phyloP scores from a whole-genome alignment of 2,329 filamentous ascomycete species.

The Calonectria pteridis region DNA sequence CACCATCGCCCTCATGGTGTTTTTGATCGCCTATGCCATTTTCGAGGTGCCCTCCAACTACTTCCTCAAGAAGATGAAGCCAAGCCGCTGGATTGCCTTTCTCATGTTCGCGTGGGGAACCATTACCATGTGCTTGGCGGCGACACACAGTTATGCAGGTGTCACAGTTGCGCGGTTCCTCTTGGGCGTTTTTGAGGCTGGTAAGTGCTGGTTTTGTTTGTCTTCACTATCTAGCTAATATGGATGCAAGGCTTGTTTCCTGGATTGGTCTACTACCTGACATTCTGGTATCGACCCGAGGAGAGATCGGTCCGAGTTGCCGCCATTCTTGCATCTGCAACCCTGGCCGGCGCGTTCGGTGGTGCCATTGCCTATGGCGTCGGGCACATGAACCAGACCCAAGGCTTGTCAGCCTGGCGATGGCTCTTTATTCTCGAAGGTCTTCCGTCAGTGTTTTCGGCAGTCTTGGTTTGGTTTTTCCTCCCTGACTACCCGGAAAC shows the following conservation, averaged over 20 bases:
- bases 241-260: constrained; percentile 53
- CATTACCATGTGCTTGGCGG: constrained; percentile 58
- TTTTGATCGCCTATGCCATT: constrained; percentile 67
- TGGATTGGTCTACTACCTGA: constrained; percentile 57
- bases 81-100: constrained; percentile 59
- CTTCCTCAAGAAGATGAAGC: constrained; percentile 60
- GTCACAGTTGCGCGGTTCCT: constrained; percentile 47
- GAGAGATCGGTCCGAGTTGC: constrained; percentile 76
- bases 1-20: constrained; percentile 62
- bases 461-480: constrained; percentile 72
- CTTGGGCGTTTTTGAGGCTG: constrained; percentile 49
- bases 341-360: constrained; percentile 77
- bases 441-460: constrained; percentile 71
- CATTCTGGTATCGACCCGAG: constrained; percentile 78
- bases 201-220: neutral
- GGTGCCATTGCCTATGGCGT: constrained; percentile 78
- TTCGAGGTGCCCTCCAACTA: constrained; percentile 59
- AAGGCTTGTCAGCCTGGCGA: constrained; percentile 74
- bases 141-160: constrained; percentile 49
- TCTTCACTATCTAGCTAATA: constrained; percentile 35
- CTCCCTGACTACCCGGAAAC: constrained; percentile 77
- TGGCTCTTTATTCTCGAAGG: constrained; percentile 73
- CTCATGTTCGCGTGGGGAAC: constrained; percentile 49
- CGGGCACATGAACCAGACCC: constrained; percentile 73
- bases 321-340: constrained; percentile 74